A percentile compares a stretch with the other conserved stretches of the same genome.
Evolutionary conservation across 225 moss, liverwort and hornwort species (phyloP).

Genomic region (Polytrichum formosum): DNA sequence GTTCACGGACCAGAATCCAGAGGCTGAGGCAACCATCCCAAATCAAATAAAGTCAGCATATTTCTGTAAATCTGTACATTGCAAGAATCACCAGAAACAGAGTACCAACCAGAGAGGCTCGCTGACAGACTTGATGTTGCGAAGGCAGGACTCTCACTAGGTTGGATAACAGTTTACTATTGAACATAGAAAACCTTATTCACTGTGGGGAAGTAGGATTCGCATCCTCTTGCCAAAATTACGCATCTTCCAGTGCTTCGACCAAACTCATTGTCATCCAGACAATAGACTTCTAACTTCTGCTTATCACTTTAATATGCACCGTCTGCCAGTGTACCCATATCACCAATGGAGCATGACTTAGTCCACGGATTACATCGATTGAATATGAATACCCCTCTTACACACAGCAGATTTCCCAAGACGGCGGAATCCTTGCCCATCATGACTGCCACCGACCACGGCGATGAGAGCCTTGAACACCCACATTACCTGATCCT

Average conservation of each 20-base stretch:
- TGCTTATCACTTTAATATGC: too few relatives aligned
- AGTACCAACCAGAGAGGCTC: background rate
- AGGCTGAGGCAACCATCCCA: slow-evolving; percentile 18
- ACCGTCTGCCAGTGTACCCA: too few relatives aligned
- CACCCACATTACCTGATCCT: slow-evolving; percentile 19
- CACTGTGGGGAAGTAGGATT: too few relatives aligned
- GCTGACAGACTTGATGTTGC: background rate
- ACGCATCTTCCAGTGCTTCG: too few relatives aligned
- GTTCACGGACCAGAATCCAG: slow-evolving; percentile 39
- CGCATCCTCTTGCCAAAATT: too few relatives aligned
- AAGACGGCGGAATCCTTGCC: background rate
- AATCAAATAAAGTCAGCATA: background rate
- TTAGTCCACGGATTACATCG: background rate
- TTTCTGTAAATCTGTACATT: background rate
- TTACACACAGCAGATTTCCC: background rate
- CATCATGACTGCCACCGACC: too few relatives aligned
- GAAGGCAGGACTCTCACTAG: too few relatives aligned
- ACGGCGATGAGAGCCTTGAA: background rate
- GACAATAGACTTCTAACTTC: too few relatives aligned
- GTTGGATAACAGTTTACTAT: too few relatives aligned
- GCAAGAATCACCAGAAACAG: background rate
- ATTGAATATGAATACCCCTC: too few relatives aligned
- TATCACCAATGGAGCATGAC: background rate
- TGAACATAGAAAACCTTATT: too few relatives aligned
- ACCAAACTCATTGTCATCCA: too few relatives aligned